Evolutionary conservation across 2,329 filamentous ascomycete species (phyloP).

Genomic region (Colletotrichum chrysophilum): DNA sequence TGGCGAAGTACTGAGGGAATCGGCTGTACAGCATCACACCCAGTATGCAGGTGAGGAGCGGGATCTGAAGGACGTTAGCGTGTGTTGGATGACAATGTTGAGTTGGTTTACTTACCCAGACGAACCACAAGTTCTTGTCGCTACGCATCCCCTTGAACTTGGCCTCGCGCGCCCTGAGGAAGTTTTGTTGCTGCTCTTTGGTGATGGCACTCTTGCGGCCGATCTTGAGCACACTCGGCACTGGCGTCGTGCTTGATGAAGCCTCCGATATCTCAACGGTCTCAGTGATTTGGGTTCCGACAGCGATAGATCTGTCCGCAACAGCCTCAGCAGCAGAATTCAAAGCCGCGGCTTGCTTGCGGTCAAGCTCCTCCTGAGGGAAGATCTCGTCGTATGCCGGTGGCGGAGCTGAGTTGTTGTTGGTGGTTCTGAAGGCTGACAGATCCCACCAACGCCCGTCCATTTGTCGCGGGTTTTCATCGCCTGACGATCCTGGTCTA

Average conservation of each 20-base stretch:
- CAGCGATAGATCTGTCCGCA: conserved; percentile 57
- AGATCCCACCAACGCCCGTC: conserved; percentile 73
- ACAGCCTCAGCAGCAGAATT: conserved; percentile 63
- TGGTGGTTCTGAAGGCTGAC: conserved; percentile 55
- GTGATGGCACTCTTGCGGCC: conserved; percentile 69
- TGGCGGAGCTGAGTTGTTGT: conserved; percentile 58
- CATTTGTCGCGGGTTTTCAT: conserved; percentile 45
- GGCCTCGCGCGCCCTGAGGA: conserved; percentile 64
- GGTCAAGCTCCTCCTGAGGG: conserved; percentile 59
- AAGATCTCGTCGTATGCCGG: conserved; percentile 84
- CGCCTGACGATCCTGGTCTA: conserved; percentile 52
- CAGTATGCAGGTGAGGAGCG: conserved; percentile 52
- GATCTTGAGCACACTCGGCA: conserved; percentile 57
- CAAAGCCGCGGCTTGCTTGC: conserved; percentile 63
- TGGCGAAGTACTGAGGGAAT: conserved; percentile 50
- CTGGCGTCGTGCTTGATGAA: conserved; percentile 17
- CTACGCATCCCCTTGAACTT: conserved; percentile 68
- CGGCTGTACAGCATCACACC: conserved; percentile 56
- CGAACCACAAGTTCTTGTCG: conserved; percentile 71
- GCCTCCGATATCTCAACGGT: conserved; percentile 43
- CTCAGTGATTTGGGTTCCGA: conserved; percentile 47
- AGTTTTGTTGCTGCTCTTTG: conserved; percentile 68
- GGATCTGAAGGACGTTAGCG: conserved; percentile 46
- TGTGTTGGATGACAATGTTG: not conserved
- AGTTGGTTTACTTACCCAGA: conserved; percentile 62